Base-by-base conservation (phyloP, 768 basidiomycete species). In the Strobilomyces echinocephalus region DNA sequence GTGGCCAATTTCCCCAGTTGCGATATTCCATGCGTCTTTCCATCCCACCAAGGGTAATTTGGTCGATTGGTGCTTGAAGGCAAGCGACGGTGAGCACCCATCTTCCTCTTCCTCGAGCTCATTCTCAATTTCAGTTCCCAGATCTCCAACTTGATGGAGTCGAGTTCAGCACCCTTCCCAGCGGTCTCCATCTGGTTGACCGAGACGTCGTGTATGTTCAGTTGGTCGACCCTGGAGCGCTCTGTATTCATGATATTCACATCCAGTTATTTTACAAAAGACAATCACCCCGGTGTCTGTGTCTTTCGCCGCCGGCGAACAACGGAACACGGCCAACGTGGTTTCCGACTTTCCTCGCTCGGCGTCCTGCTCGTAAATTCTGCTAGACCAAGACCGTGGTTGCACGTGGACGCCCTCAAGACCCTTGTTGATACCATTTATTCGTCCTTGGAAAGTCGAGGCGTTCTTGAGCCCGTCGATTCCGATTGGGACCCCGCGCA, bases 11-110 rank as follows among this genome's bases (percentile, higher is more conserved):
- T 34, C 5, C 16, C 6, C 34, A 91, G 89, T 88, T 63, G 87
- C 88, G 11, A 85, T 91, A 65, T 91, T 91, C 57, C 88, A 91
- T 69, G 78, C 84, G 16, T 88, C 88, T 7, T 92, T 92, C 62
- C 90, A 92, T 70, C 86, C 88, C 1, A 92, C 88, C 20, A 79
- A 81, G 58, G 90, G 90, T 14, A 91, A 90, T 65, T 66, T 84
- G 14, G 74, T 91, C 14, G 89, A 91, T 68, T 92, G 91, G 90
- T 82, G 77, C 41, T 64, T 87, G 30, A 88, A 83, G 63, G 81
- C 83, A 9, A 82, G 74, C 64, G 79, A 88, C 55, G 87, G 88
- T 85, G 40, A 40, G 76, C 60, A 26, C 5, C 12, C 6, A 34
- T 34, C 9, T 30, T 47, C 44, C 49, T 24, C 24, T 18, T 18